Evolutionary conservation across 2,329 filamentous ascomycete genomes (phyloP).

Genomic region (Paecilomyces niveus): DNA sequence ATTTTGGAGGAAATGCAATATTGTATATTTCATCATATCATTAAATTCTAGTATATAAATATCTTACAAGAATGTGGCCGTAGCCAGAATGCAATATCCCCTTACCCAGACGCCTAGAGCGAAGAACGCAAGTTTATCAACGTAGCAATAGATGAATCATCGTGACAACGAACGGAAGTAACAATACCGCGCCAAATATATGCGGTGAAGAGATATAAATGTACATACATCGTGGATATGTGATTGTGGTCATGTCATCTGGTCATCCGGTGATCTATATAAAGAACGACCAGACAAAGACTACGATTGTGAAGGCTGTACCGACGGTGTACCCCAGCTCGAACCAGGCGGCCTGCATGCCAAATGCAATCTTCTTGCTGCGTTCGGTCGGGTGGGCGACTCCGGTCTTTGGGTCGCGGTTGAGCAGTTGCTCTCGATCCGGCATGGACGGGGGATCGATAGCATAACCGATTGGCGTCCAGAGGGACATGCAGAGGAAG

Average conservation of each 20-base stretch:
- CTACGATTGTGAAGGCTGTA: conserved; percentile 43
- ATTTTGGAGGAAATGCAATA: too few species aligned
- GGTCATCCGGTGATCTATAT: conserved; percentile 5
- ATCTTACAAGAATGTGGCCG: neutral
- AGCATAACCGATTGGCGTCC: conserved; percentile 55
- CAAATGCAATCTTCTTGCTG: conserved; percentile 51
- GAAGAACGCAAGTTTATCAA: neutral
- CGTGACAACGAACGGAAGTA: conserved; percentile 1
- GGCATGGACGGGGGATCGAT: conserved; percentile 54
- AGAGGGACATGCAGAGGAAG: conserved; percentile 48
- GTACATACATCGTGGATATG: neutral
- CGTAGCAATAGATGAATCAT: neutral
- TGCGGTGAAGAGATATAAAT: neutral
- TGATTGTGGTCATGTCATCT: neutral
- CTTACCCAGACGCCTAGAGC: neutral
- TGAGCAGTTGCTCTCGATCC: conserved; percentile 51
- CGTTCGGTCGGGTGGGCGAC: conserved; percentile 39
- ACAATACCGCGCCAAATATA: neutral
- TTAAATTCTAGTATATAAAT: neutral
- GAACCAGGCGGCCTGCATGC: conserved; percentile 49
- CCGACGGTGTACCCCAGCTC: conserved; percentile 49
- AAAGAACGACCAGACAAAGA: conserved; percentile 41
- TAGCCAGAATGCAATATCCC: neutral
- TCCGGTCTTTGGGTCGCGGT: conserved; percentile 45
- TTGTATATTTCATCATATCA: neutral